These are phyloP conservation scores for Pseudogymnoascus sp. DNA, from an alignment of 2,329 filamentous ascomycete genomes.

Conservation along the genomic window DNA sequence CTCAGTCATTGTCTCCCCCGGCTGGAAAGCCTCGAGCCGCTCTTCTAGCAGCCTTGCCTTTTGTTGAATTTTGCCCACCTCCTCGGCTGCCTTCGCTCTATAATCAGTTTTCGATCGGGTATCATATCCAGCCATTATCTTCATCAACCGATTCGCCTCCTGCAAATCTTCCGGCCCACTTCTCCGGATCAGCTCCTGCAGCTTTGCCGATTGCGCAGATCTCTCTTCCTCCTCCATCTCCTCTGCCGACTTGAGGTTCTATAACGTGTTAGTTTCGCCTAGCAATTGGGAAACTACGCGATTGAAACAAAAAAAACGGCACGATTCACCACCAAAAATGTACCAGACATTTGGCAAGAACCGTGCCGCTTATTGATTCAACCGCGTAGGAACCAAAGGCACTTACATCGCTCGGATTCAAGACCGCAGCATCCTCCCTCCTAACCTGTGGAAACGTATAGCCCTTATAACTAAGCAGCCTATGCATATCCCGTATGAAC, in stretches of 20 bases:
- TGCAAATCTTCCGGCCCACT: slow-evolving; percentile 89
- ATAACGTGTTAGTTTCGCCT: slow-evolving; percentile 24
- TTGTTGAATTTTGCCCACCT: slow-evolving; percentile 89
- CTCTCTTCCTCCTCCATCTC: slow-evolving; percentile 98
- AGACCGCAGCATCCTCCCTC: slow-evolving; percentile 86
- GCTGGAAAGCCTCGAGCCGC: slow-evolving; percentile 74
- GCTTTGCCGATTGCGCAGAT: slow-evolving; percentile 92
- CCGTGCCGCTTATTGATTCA: no score
- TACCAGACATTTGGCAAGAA: no score
- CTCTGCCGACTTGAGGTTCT: slow-evolving; percentile 93
- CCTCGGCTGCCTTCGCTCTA: slow-evolving; percentile 91
- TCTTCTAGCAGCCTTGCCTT: slow-evolving; percentile 91
- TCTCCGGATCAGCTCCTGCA: slow-evolving; percentile 90
- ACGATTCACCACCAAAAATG: no score
- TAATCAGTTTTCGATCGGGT: slow-evolving; percentile 95
- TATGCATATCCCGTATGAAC: slow-evolving; percentile 96
- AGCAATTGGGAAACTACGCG: neutral
- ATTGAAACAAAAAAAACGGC: no score
- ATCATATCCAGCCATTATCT: slow-evolving; percentile 97
- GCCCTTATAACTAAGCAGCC: slow-evolving; percentile 90
- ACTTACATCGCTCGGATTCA: slow-evolving; percentile 93
- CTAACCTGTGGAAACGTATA: slow-evolving; percentile 91
- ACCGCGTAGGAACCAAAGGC: neutral
- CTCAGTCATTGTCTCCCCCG: slow-evolving; percentile 68
- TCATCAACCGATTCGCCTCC: slow-evolving; percentile 97